phyloP scores from a whole-genome alignment of 139 green algal species.

The Chlamydomonas schloesseri region DNA sequence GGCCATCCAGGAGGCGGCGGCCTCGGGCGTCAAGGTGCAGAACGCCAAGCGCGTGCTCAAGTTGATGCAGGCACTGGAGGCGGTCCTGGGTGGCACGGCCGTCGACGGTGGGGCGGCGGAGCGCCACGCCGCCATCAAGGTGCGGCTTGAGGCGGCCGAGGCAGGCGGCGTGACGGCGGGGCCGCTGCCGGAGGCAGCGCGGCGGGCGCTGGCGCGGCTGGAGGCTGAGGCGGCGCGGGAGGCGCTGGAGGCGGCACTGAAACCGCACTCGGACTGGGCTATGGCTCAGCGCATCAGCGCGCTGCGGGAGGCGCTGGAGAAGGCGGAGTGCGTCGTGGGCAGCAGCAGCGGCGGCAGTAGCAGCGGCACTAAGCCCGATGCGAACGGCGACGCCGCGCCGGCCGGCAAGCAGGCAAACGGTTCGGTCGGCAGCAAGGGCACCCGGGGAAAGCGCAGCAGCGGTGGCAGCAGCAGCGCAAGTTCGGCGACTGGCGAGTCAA shows the following conservation, averaged over 20 bases:
- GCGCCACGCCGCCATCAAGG: slow-evolving; percentile 49
- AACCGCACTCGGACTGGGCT: slow-evolving; percentile 56
- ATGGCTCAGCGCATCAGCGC: slow-evolving; percentile 45
- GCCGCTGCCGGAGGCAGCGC: slow-evolving; percentile 14
- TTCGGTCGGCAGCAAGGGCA: background rate
- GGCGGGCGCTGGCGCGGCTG: slow-evolving; percentile 41
- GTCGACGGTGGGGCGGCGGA: slow-evolving; percentile 27
- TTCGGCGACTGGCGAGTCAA: too few species aligned
- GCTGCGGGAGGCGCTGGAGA: slow-evolving; percentile 66
- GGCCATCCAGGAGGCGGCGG: slow-evolving; percentile 76
- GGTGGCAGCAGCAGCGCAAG: background rate
- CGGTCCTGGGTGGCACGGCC: slow-evolving; percentile 48
- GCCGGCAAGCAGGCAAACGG: slow-evolving; percentile 9
- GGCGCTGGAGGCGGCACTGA: slow-evolving; percentile 66
- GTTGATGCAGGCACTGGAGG: slow-evolving; percentile 82
- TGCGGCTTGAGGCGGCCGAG: slow-evolving; percentile 66
- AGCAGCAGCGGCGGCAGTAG: background rate
- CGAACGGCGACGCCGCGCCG: background rate
- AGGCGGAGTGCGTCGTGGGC: slow-evolving; percentile 59
- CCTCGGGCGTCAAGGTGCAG: slow-evolving; percentile 76
- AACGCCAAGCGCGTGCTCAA: slow-evolving; percentile 68
- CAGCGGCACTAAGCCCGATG: background rate
- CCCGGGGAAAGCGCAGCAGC: slow-evolving; percentile 1
- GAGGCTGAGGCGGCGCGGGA: slow-evolving; percentile 46
- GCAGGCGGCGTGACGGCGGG: slow-evolving; percentile 52